Evolutionary conservation across 805 yeast species (phyloP), one percentile per base, ranked within the genome.

Genomic region (Sugiyamaella floridensis): DNA sequence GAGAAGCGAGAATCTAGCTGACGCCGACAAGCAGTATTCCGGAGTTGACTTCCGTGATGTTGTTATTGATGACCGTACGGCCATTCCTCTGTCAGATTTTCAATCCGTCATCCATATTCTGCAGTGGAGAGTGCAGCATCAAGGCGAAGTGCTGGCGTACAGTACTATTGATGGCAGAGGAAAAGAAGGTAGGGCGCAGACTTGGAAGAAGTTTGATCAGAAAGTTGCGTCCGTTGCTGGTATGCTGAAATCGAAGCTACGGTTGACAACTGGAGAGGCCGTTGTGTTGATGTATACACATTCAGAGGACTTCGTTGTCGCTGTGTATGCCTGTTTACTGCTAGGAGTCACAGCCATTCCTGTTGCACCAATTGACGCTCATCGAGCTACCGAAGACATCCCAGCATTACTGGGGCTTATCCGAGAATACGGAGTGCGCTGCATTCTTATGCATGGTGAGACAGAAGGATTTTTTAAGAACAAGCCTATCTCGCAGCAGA

Each of bases 241-340:
- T 5, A 82, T 85, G 63, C 76, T 93, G 50, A 72, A 83, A 37
- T 85, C 79, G 44, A 90, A 87, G 67, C 77, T 81, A 1, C 72
- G 76, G 2, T 64, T 88, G 45, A 75, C 71, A 50, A 75, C 86
- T 1, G 96, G 96, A 0, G 86, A 85, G 50, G 73, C 76, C 57
- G 92, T 89, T 2, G 75, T 89, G 2, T 71, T 93, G 61, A 83
- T 89, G 83, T 89, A 88, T 65, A 85, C 95, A 0, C 78, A 92
- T 45, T 81, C 89, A 0, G 96, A 90, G 53, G 98, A 93, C 56
- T 92, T 80, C 63, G 80, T 85, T 4, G 80, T 88, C 28, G 88
- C 95, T 1, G 74, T 89, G 0, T 81, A 83, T 67, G 97, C 99
- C 0, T 92, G 98, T 65, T 78, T 92, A 66, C 69, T 84, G 52